Percentiles rank a stretch among this genome's conserved stretches.
Conservation (phyloP, 2,329 filamentous ascomycete species). For the Fusarium tuaranense region DNA sequence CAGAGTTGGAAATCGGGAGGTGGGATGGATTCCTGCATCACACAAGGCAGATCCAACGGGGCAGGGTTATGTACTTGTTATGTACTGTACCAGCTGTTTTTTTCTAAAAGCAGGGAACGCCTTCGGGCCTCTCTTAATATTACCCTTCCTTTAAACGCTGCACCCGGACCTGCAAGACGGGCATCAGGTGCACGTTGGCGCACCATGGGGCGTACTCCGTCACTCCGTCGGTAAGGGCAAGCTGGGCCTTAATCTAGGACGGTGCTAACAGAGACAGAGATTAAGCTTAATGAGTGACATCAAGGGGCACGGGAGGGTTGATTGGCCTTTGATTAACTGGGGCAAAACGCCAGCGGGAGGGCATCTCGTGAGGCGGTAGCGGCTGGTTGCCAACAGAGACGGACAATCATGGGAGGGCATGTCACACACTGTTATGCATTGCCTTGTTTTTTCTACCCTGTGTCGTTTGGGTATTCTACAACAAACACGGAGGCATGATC, state of each 20-base stretch:
- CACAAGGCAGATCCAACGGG: neutral
- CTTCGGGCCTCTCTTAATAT: neutral
- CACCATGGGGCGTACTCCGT: neutral
- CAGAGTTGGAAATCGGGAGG: constrained; percentile 4
- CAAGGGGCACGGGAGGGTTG: neutral
- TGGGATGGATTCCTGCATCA: constrained; percentile 10
- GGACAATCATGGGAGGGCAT: neutral
- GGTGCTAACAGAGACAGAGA: neutral
- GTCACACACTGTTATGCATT: neutral
- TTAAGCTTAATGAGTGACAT: neutral
- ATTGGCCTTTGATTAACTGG: neutral
- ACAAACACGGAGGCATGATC: neutral
- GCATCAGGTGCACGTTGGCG: constrained; percentile 1
- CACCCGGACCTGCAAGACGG: neutral
- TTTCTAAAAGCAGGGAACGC: neutral
- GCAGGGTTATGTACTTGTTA: neutral
- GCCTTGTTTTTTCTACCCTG: neutral
- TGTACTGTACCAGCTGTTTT: neutral
- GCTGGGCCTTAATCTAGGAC: neutral
- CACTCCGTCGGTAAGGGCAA: neutral
- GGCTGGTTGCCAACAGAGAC: neutral
- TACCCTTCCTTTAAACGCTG: neutral
- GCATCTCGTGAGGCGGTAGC: neutral
- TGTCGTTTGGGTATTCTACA: neutral
- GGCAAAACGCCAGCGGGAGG: neutral